A percentile compares a stretch with the other conserved stretches of the same genome.
Conservation (phyloP, 306 rosid genomes). For the Quillaja saponaria region DNA sequence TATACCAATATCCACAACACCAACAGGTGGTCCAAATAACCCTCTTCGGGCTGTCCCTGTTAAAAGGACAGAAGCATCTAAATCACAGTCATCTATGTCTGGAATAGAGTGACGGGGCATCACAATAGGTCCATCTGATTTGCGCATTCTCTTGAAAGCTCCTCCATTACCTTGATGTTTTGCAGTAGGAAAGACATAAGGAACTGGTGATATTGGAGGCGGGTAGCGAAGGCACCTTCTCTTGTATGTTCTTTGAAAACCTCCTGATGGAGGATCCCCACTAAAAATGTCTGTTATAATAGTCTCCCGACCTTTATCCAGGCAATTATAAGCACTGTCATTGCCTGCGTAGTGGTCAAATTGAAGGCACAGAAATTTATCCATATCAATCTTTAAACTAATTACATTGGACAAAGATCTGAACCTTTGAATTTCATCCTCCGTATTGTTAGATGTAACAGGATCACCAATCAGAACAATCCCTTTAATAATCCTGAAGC, state of each 20-base stretch:
- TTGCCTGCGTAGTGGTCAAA: slow-evolving; percentile 15
- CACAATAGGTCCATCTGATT: slow-evolving; percentile 39
- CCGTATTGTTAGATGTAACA: slow-evolving; percentile 28
- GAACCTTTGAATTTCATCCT: slow-evolving; percentile 49
- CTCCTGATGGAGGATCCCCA: slow-evolving; percentile 24
- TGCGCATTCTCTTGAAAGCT: slow-evolving; percentile 33
- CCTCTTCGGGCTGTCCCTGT: slow-evolving; percentile 61
- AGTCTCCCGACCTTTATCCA: slow-evolving; percentile 5
- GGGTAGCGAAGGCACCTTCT: slow-evolving; percentile 30
- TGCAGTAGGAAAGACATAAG: slow-evolving; percentile 13
- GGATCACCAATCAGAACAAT: slow-evolving; percentile 57
- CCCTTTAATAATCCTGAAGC: slow-evolving; percentile 65
- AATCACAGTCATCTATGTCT: slow-evolving; percentile 18
- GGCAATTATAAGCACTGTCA: slow-evolving; percentile 9
- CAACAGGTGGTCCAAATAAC: slow-evolving; percentile 54
- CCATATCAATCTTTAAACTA: slow-evolving; percentile 44
- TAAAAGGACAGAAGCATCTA: slow-evolving; percentile 41
- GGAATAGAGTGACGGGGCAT: slow-evolving; percentile 54
- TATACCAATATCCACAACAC: slow-evolving; percentile 63
- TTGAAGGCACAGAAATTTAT: slow-evolving; percentile 27
- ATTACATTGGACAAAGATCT: slow-evolving; percentile 43
- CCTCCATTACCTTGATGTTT: slow-evolving; percentile 26
- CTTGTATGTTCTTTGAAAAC: slow-evolving; percentile 35
- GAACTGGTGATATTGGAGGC: slow-evolving; percentile 7
- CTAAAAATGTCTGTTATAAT: no score